Evolutionary conservation across 2,329 filamentous ascomycete genomes (phyloP).

Genomic region (Mycosphaerelloides madeirae): DNA sequence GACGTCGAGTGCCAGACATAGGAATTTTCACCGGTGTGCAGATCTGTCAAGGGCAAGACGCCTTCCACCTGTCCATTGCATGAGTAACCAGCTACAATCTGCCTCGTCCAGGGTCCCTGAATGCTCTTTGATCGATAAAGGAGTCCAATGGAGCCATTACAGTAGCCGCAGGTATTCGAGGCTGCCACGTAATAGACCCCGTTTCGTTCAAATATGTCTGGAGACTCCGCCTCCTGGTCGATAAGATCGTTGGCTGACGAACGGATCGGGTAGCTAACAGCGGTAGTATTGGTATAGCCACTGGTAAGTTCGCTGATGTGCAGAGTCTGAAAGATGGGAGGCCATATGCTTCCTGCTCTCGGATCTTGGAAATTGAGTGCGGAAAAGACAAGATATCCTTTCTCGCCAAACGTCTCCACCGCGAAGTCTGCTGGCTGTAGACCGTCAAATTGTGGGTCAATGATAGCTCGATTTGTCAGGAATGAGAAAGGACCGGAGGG

Average conservation of each 20-base stretch:
- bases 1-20: conserved; percentile 23
- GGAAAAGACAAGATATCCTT: conserved; percentile 23
- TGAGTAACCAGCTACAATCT: conserved; percentile 23
- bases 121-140: conserved; percentile 19
- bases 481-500: conserved; percentile 24
- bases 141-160: conserved; percentile 21
- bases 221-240: conserved; percentile 22
- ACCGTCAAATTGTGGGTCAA: conserved; percentile 19
- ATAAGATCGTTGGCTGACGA: conserved; percentile 17
- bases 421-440: conserved; percentile 23
- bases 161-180: conserved; percentile 24
- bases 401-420: conserved; percentile 15
- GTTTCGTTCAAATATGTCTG: conserved; percentile 21
- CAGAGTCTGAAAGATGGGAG: conserved; percentile 23
- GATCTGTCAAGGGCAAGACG: conserved; percentile 18
- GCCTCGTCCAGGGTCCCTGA: conserved; percentile 23
- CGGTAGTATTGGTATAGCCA: conserved; percentile 21
- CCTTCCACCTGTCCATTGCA: conserved; percentile 24
- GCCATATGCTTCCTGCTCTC: conserved; percentile 21
- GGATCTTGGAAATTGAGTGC: conserved; percentile 21
- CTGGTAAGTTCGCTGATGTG: conserved; percentile 18
- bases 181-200: conserved; percentile 19
- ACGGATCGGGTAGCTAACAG: conserved; percentile 15
- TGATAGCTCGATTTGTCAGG: conserved; percentile 5
- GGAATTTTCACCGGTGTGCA: conserved; percentile 7